Evolutionary conservation across 495 filamentous ascomycete genomes (phyloP), one percentile per base, ranked within the genome.

Genomic region (Clohesyomyces aquaticus): DNA sequence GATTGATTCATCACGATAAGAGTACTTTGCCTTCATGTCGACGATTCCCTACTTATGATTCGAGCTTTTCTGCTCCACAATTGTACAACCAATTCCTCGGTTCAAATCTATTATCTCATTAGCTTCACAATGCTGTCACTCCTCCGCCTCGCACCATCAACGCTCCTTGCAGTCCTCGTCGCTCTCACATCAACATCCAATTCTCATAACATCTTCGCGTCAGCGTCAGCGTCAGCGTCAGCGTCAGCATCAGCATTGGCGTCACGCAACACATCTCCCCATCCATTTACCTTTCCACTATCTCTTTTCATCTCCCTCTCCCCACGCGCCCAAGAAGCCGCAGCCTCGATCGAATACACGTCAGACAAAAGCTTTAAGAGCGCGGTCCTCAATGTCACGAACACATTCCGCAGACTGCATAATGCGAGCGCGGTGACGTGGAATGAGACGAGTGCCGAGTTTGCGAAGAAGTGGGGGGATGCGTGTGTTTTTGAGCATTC

Each of bases 321-420:
- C 21, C 14, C 43, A 27, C 23, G 18, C 4, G 21, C 16, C n/a
- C 29, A 54, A 26, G 21, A 49, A 19, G 41, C 50, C 2, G 21
- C 42, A 19, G 41, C 50, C 2, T 55, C 72, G 19, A 75, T 76
- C 4, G 65, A 75, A 28, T 91, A 86, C 70, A 81, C 79, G 0
- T 71, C 77, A 63, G 62, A 74, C 48, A 23, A 46, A 3, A 51
- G 70, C 14, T 89, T 91, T 77, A 72, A 81, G 51, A 73, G 80
- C 53, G 77, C 82, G 8, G 77, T 90, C 54, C 79, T 94, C 25
- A 82, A 83, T 69, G 79, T 77, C 69, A 89, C 82, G 42, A 93
- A 94, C 72, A 72, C 76, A 51, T 91, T 88, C 76, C 87, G 90
- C 19, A 27, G 60, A 1, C 71, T 81, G 49, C 86, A 93, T 76